Base-by-base conservation (phyloP, 805 yeast genomes). In the Pichia ethanolica region DNA sequence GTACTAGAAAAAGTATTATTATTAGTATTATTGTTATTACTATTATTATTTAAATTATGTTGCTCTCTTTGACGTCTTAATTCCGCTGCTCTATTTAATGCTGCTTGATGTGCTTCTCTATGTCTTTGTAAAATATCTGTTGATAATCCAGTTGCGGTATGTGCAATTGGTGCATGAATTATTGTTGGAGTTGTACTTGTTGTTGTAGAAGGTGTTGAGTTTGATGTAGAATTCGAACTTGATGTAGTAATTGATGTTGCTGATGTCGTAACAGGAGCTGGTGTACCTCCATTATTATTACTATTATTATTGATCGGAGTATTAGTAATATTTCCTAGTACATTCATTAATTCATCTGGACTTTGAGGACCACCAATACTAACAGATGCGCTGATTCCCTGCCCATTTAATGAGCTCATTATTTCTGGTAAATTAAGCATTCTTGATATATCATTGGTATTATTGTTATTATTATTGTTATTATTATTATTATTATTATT, bases 371-470 rank as follows among this genome's bases (percentile, higher is more conserved):
- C 54, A 4, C 46, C 50, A 35, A 51, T 37, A 28, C 47, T 51
- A 14, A 51, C 44, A 5, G 54, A 51, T 8, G 52, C 54, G 20
- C 47, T 48, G 12, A 51, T 47, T 13, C 54, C 54, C 4, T 49
- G 54, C 4, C 41, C 27, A 13, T 34, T 32, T 30, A 48, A 9
- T 12, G 41, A 25, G 30, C 39, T 32, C 25, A 38, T 10, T 10
- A 44, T n/a, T 33, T 20, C 38, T 28, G 39, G 49, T 12, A 39
- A 10, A 25, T 26, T 32, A 34, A 34, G 14, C 20, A 33, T 12
- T 35, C 13, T 37, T 40, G 45, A 38, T 26, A 14, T n/a, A 43
- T 35, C 26, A 5, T 35, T 42, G 13, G 32, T 30, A 43, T 9
- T 13, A 12, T 34, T 43, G 5, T 32, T 27, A 11, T 12, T 43